Percentiles rank a stretch among this genome's conserved stretches.
These are phyloP conservation scores for Sphaerobolus stellatus DNA, from an alignment of 1,284 basidiomycete genomes.

Conservation along the genomic window DNA sequence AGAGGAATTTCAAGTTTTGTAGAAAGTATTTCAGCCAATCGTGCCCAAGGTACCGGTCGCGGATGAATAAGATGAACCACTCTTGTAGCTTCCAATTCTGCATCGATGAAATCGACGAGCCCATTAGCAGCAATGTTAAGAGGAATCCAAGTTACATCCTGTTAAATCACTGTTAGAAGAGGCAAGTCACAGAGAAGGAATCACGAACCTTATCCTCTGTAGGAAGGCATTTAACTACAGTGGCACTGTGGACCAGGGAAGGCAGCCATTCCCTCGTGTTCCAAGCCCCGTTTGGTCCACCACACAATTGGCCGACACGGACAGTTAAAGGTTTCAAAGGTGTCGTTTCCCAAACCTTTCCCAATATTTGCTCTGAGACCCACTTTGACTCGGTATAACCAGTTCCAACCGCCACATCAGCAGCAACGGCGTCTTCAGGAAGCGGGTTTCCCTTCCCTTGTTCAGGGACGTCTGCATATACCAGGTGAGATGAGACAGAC, in stretches of 20 bases:
- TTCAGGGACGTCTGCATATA: neutral
- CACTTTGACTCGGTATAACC: conserved; percentile 39
- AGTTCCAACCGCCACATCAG: conserved; percentile 20
- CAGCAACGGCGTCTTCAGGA: conserved; percentile 21
- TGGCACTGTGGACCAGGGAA: conserved; percentile 24
- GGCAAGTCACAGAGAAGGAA: neutral
- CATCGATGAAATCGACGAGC: neutral
- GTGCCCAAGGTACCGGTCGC: neutral
- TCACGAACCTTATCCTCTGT: conserved; percentile 22
- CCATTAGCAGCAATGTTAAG: neutral
- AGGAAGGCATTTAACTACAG: conserved; percentile 25
- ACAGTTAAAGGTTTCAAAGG: conserved; percentile 24
- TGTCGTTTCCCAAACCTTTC: conserved; percentile 21
- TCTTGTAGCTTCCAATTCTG: neutral
- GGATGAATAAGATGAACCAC: conserved; percentile 11
- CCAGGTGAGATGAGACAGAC: neutral
- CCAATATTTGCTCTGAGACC: conserved; percentile 31
- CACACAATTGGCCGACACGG: conserved; percentile 31
- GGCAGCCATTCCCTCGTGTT: conserved; percentile 31
- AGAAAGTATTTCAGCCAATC: no score
- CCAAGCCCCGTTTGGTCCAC: conserved; percentile 27
- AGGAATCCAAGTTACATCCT: conserved; percentile 1
- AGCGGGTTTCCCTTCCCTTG: conserved; percentile 13
- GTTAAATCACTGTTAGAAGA: neutral
- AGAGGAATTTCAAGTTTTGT: no score